Conservation (phyloP, 2,329 filamentous ascomycete genomes). For the Trichophyton benhamiae region DNA sequence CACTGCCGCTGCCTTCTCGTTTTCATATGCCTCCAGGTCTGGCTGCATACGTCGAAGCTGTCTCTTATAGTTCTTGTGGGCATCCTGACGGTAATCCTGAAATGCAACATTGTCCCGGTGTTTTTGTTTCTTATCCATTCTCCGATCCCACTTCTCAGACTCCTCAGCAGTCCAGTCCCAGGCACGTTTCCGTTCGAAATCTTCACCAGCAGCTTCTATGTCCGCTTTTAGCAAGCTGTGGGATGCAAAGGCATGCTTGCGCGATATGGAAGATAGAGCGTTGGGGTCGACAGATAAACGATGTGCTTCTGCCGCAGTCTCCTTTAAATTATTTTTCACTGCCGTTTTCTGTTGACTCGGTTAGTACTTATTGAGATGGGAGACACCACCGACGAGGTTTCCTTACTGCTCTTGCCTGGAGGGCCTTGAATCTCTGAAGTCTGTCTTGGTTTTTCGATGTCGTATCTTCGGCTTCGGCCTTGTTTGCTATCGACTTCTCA, state of each 20-base stretch:
- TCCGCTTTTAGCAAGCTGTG: slow-evolving; percentile 92
- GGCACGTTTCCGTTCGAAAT: slow-evolving; percentile 93
- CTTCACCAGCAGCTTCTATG: slow-evolving; percentile 68
- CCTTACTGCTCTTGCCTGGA: slow-evolving; percentile 62
- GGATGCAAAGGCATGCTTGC: slow-evolving; percentile 74
- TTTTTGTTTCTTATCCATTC: slow-evolving; percentile 70
- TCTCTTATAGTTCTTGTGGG: slow-evolving; percentile 84
- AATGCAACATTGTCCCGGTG: slow-evolving; percentile 80
- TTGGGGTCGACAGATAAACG: slow-evolving; percentile 65
- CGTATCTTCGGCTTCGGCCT: slow-evolving; percentile 12
- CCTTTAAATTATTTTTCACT: slow-evolving; percentile 56
- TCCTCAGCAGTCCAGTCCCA: slow-evolving; percentile 99
- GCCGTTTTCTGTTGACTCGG: slow-evolving; percentile 27
- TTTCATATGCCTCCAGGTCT: slow-evolving; percentile 73
- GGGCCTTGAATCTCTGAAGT: slow-evolving; percentile 70
- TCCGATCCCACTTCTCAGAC: slow-evolving; percentile 84
- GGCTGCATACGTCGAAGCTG: slow-evolving; percentile 67
- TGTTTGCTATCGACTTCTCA: not conserved
- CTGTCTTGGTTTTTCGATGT: slow-evolving; percentile 44
- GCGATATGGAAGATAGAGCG: slow-evolving; percentile 64
- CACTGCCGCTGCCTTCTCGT: slow-evolving; percentile 71
- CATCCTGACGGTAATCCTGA: slow-evolving; percentile 75
- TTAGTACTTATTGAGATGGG: slow-evolving; percentile 19
- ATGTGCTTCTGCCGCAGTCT: slow-evolving; percentile 71
- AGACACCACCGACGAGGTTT: not conserved